Conservation (phyloP, 768 basidiomycete genomes). For the Jaapia argillacea region DNA sequence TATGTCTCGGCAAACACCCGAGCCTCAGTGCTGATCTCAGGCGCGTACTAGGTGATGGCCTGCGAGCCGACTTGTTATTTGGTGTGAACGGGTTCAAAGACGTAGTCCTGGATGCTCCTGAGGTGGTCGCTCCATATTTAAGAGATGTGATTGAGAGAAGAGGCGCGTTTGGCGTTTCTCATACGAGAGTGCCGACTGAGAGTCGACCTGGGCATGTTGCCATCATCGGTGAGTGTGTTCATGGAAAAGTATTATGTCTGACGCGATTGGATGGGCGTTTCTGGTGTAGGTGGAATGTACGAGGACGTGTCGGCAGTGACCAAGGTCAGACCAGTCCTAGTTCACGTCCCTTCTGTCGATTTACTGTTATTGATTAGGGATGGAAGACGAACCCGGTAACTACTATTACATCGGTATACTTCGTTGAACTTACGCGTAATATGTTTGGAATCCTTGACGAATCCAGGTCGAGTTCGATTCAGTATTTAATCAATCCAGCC, state of each 20-base stretch:
- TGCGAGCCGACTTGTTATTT: slow-evolving; percentile 75
- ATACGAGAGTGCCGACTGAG: slow-evolving; percentile 83
- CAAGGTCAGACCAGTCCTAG: slow-evolving; percentile 55
- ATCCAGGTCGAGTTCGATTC: slow-evolving; percentile 73
- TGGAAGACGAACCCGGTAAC: slow-evolving; percentile 79
- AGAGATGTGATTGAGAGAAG: slow-evolving; percentile 53
- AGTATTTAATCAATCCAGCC: slow-evolving; percentile 72
- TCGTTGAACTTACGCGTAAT: slow-evolving; percentile 5
- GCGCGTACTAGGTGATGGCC: slow-evolving; percentile 67
- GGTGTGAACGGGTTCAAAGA: slow-evolving; percentile 47
- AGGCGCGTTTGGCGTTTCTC: slow-evolving; percentile 78
- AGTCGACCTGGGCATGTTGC: slow-evolving; percentile 86
- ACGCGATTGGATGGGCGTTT: no score
- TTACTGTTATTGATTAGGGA: no score
- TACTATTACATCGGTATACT: not conserved
- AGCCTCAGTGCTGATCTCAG: no score
- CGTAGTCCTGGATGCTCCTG: slow-evolving; percentile 37
- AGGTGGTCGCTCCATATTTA: slow-evolving; percentile 65
- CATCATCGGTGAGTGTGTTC: slow-evolving; percentile 49
- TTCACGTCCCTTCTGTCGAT: no score
- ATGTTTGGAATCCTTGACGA: no score
- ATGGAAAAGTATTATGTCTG: not conserved
- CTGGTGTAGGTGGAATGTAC: slow-evolving; percentile 64
- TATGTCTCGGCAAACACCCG: no score
- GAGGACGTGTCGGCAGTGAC: slow-evolving; percentile 86